These are phyloP conservation scores for Penicillium sclerotigenum DNA, from an alignment of 2,329 filamentous ascomycete species.

Conservation along the genomic window DNA sequence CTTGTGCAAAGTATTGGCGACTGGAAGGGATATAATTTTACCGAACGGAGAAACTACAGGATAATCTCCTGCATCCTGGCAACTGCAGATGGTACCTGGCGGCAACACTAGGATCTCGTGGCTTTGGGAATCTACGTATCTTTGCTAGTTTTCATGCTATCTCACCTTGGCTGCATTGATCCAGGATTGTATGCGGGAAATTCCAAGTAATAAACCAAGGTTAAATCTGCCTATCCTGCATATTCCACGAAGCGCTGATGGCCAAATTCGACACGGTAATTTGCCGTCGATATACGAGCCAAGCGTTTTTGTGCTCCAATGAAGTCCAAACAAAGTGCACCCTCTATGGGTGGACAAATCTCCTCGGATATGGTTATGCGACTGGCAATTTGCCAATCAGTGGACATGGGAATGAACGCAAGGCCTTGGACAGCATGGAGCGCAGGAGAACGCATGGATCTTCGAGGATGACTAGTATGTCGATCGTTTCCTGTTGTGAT, in stretches of 20 bases:
- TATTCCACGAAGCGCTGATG: not conserved
- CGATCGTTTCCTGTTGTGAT: conserved; percentile 5
- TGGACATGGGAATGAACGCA: not conserved
- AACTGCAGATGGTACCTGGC: not conserved
- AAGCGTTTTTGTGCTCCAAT: not conserved
- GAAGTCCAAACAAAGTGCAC: too few relatives aligned
- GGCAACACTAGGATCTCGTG: not conserved
- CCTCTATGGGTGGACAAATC: not conserved
- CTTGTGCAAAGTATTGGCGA: not conserved
- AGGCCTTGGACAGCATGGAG: not conserved
- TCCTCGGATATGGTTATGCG: not conserved
- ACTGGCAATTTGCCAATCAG: not conserved
- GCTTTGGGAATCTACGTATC: not conserved
- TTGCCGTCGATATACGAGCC: not conserved
- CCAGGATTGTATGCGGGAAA: not conserved
- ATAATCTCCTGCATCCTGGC: not conserved
- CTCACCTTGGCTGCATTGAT: not conserved
- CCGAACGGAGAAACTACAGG: not conserved
- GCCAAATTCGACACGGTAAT: conserved; percentile 1
- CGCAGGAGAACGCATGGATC: not conserved
- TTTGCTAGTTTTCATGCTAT: not conserved
- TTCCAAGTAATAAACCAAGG: not conserved
- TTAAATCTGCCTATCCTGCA: not conserved
- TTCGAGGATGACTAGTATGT: not conserved
- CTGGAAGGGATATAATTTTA: not conserved